These are phyloP conservation scores for Trichocomaceae sp. DNA, from an alignment of 2,329 filamentous ascomycete genomes.

Conservation along the genomic window DNA sequence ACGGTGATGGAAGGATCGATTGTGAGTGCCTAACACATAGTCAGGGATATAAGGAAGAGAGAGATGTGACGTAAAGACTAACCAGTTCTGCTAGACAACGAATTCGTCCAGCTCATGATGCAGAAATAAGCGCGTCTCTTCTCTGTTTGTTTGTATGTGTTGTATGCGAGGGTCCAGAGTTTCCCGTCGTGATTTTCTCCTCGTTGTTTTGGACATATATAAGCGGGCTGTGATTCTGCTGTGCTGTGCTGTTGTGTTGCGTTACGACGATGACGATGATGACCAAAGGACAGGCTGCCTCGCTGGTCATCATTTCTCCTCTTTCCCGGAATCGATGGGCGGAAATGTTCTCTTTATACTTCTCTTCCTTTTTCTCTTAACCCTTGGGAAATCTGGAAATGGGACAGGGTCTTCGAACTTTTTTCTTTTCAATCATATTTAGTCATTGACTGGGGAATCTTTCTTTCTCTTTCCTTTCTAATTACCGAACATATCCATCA, in stretches of 20 bases:
- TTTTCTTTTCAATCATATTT: not conserved
- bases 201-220: conserved; percentile 12
- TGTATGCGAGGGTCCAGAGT: conserved; percentile 6
- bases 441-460: not conserved
- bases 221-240: conserved; percentile 10
- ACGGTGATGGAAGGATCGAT: conserved; percentile 81
- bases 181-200: conserved; percentile 20
- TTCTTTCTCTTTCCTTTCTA: not conserved
- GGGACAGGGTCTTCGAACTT: not conserved
- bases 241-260: not conserved
- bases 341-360: not conserved
- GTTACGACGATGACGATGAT: not conserved
- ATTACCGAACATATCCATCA: not conserved
- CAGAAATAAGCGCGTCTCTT: conserved; percentile 61
- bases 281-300: conserved; percentile 2
- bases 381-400: not conserved
- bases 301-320: not conserved
- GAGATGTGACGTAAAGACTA: too few relatives aligned
- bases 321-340: not conserved
- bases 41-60: not conserved
- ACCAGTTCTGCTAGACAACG: conserved; percentile 58
- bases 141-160: conserved; percentile 17
- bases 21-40: conserved; percentile 51
- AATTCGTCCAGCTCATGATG: conserved; percentile 94
- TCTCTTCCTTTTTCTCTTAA: conserved; percentile 2